phyloP scores from a whole-genome alignment of 129 eudicot species.

The Ambrosia trifida region DNA sequence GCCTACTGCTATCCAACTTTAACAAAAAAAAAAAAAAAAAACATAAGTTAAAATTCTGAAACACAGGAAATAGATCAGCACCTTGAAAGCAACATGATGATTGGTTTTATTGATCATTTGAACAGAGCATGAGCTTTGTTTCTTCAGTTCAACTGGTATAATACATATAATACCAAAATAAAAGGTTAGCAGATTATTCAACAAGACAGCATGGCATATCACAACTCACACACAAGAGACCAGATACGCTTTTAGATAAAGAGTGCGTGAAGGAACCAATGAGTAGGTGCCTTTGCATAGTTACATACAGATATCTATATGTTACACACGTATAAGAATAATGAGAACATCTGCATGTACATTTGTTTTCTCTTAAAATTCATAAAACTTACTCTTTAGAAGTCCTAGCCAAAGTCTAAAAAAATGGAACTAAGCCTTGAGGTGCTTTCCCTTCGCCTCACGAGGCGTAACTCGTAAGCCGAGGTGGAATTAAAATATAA shows the following conservation, averaged over 20 bases:
- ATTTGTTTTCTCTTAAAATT: not conserved
- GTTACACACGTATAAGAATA: not conserved
- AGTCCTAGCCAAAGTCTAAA: no score
- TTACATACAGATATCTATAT: not conserved
- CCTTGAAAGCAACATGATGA: slow-evolving; percentile 62
- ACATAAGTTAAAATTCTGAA: slow-evolving; percentile 11
- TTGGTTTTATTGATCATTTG: slow-evolving; percentile 54
- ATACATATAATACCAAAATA: slow-evolving; percentile 15
- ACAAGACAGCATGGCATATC: not conserved
- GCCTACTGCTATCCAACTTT: slow-evolving; percentile 12
- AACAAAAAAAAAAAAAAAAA: not conserved
- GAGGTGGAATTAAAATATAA: no score
- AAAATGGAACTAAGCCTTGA: no score
- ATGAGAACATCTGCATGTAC: not conserved
- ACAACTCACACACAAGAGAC: no score
- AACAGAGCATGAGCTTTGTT: slow-evolving; percentile 61
- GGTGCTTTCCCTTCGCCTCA: no score
- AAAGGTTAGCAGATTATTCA: slow-evolving; percentile 23
- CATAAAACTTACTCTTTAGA: not conserved
- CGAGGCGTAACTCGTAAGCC: no score
- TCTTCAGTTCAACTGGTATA: slow-evolving; percentile 64
- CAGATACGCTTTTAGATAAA: slow-evolving; percentile 3
- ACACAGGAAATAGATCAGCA: slow-evolving; percentile 7
- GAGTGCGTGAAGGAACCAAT: not conserved
- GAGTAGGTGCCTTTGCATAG: not conserved